Base-by-base conservation (phyloP, 495 filamentous ascomycete species). In the Neohortaea acidophila region DNA sequence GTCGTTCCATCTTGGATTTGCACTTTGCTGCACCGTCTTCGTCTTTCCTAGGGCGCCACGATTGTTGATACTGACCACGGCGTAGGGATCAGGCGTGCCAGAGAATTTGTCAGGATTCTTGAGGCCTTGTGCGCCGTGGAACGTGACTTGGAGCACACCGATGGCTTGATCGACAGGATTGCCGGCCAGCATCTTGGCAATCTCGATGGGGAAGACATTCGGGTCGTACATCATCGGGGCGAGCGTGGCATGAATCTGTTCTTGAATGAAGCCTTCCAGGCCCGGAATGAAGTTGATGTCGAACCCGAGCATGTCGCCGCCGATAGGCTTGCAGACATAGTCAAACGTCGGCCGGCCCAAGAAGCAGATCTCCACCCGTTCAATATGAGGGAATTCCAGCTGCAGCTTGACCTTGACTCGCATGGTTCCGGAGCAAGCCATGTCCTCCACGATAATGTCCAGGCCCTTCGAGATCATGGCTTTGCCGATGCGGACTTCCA, bases 201-300 rank as follows among this genome's bases (percentile, higher is more conserved):
- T 81, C 52, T 99, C 91, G 47, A 99, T 83, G 14, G 89, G 92
- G 69, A 96, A 99, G 21, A 92, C 85, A 51, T 96, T 93, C 6
- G 89, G 89, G 33, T 74, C 78, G 51, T 96, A 96, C 79, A 96
- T 87, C 77, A 99, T 96, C 9, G 89, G 89, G 2, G 73, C 74
- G 24, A 97, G 63, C 48, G 84, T 94, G 45, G 70, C 73, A 59
- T 99, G 91, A 41, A 99, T 87, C 59, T 89, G 82, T 38, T 96
- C 91, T 60, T 81, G 77, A 51, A 99, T 96, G 61, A 96, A 96
- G 43, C 53, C 69, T 58, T 92, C 83, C 17, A 99, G 65, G 36
- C 87, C 86, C 19, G 91, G 89, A 44, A 99, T 86, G 63, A 96
- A 94, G 60, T 93, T 93, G 64, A 99, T 94, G 56, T 99, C 89